Base-by-base conservation (phyloP, 768 basidiomycete species). In the Russula sp. region DNA sequence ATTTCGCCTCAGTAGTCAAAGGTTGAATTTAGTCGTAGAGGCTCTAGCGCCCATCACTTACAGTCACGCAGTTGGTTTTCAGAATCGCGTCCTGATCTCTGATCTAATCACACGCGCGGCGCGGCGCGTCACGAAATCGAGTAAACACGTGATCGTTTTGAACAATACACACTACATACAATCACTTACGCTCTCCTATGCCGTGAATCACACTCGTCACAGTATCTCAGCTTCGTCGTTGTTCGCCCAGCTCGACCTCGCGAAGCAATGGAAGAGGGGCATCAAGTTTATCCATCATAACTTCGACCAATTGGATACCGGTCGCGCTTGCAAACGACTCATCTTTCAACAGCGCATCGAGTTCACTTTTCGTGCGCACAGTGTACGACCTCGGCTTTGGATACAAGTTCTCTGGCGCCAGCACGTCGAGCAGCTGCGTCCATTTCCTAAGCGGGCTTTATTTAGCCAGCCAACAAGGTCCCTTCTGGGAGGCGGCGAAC, bases 271-370 rank as follows among this genome's bases (percentile, higher is more conserved):
- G 80, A 40, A 78, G 74, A 4, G 92, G 92, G 0, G 89, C 88
- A 71, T 94, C 92, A 32, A 80, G 73, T 65, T 78, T 80, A 31
- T 78, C 81, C 88, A 94, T 91, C 62, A 86, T 73, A 9, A 94
- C 82, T 74, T 94, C 92, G 16, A 94, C 87, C 39, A 94, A 75
- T 70, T 91, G 89, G 55, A 27, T 85, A 73, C 82, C 82, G 58
- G 84, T 78, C 3, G 88, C 84, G 22, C 69, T 77, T 3, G 78
- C 80, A 70, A 97, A 95, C 9, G 75, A 71, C 3, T 75, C 61
- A 70, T 89, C 79, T 5, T 84, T 78, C 61, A 98, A 80, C 14
- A 98, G 79, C 2, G 73, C 73, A 35, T 84, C 80, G 9, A 97
- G 77, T 72, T 90, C 90, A 8, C 72, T 61, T 70, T 88, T 90